These are phyloP conservation scores for Sphagnum contortum DNA, from an alignment of 225 moss, liverwort and hornwort species.

Conservation along the genomic window DNA sequence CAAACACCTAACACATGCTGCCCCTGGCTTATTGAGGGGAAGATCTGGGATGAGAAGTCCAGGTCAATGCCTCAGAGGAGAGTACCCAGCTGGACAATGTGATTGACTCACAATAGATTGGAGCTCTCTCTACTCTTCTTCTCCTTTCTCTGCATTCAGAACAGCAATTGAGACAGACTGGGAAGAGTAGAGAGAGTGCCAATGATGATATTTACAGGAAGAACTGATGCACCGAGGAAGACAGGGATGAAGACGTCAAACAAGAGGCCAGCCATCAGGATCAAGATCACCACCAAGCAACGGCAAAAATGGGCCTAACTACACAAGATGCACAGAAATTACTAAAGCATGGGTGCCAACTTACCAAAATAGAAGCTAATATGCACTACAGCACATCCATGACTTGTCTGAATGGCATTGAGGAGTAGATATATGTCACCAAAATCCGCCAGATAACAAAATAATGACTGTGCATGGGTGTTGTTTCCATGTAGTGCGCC, in stretches of 20 bases:
- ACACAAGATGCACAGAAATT: conserved; percentile 29
- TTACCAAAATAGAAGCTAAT: conserved; percentile 97
- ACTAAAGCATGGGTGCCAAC: conserved; percentile 6
- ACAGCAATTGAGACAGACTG: conserved; percentile 5
- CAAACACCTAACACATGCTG: no score
- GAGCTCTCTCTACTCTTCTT: no score
- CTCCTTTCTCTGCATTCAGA: no score
- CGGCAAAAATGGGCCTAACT: conserved; percentile 65
- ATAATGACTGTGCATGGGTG: conserved; percentile 77
- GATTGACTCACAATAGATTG: no score
- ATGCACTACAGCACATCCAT: conserved; percentile 98
- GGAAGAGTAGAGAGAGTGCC: conserved; percentile 63
- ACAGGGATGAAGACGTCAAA: conserved; percentile 96
- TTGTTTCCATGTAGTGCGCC: conserved; percentile 52
- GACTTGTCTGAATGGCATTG: conserved; percentile 74
- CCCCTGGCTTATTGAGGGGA: no score
- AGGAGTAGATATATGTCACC: conserved; percentile 90
- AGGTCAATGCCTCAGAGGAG: no score
- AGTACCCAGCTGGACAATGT: no score
- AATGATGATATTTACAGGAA: conserved; percentile 87
- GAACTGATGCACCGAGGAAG: conserved; percentile 83
- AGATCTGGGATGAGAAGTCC: no score
- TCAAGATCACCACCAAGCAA: conserved; percentile 87
- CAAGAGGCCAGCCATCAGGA: conserved; percentile 70
- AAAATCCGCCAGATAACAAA: conserved; percentile 89